A percentile compares a stretch with the other conserved stretches of the same genome.
These are phyloP conservation scores for Metschnikowia hibisci DNA, from an alignment of 805 yeast species.

Conservation along the genomic window DNA sequence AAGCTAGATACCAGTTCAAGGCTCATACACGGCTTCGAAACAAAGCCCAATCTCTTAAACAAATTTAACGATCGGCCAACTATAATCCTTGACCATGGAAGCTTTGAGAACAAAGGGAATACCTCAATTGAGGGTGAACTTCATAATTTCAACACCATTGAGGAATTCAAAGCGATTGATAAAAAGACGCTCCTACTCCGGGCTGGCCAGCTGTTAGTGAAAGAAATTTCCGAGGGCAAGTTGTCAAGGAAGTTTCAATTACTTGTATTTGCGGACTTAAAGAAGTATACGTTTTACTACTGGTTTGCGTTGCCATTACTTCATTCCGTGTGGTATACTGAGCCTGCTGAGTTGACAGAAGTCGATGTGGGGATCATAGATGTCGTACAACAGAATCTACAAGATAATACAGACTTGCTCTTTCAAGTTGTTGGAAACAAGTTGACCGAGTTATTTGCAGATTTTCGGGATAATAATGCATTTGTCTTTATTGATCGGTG, in stretches of 20 bases:
- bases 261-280: conserved; percentile 80
- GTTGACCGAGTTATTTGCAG: background rate
- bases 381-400: background rate
- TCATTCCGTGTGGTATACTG: conserved; percentile 46
- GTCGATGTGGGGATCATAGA: background rate
- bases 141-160: conserved; percentile 74
- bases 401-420: background rate
- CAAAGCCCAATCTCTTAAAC: conserved; percentile 31
- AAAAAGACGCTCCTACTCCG: conserved; percentile 53
- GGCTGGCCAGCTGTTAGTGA: conserved; percentile 28
- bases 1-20: conserved; percentile 54
- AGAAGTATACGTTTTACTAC: conserved; percentile 80
- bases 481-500: conserved; percentile 35
- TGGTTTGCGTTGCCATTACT: conserved; percentile 85
- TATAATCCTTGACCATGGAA: conserved; percentile 31
- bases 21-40: conserved; percentile 42
- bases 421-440: background rate
- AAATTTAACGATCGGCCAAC: conserved; percentile 35
- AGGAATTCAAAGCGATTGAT: conserved; percentile 70
- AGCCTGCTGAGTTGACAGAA: background rate
- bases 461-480: conserved; percentile 2
- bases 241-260: conserved; percentile 34
- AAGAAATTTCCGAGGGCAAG: conserved; percentile 17
- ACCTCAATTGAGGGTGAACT: conserved; percentile 30
- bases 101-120: conserved; percentile 23